These are phyloP conservation scores for Malus hybrid DNA, from an alignment of 331 rosid species.

Conservation along the genomic window DNA sequence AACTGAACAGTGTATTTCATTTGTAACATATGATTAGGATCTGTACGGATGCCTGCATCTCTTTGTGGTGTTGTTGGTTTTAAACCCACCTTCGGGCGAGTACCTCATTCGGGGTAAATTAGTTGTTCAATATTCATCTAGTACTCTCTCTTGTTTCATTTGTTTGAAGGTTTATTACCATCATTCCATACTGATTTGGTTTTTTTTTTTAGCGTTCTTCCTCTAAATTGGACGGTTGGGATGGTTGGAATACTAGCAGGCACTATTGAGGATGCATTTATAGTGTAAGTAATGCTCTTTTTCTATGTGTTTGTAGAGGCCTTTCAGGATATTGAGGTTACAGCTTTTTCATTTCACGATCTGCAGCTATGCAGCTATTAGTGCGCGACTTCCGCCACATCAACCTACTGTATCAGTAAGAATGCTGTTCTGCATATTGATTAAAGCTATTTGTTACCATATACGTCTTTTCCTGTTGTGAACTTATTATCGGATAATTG, in stretches of 20 bases:
- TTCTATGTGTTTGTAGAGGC: background rate
- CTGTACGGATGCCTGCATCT: conserved; percentile 92
- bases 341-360: conserved; percentile 1
- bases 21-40: conserved; percentile 43
- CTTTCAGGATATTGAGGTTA: background rate
- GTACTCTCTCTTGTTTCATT: background rate
- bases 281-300: conserved; percentile 48
- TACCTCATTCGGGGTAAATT: conserved; percentile 71
- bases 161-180: conserved; percentile 8
- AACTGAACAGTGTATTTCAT: conserved; percentile 8
- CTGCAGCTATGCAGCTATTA: conserved; percentile 77
- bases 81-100: conserved; percentile 81
- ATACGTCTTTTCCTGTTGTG: no score
- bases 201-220: conserved; percentile 61
- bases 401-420: conserved; percentile 36
- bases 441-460: background rate
- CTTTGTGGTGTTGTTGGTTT: conserved; percentile 90
- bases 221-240: conserved; percentile 90
- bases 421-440: background rate
- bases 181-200: conserved; percentile 7
- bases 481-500: no score
- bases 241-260: conserved; percentile 83
- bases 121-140: background rate
- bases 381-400: conserved; percentile 38
- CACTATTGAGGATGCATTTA: conserved; percentile 71